phyloP scores from a whole-genome alignment of 148 eudicot species.

The Fagopyrum esculentum region DNA sequence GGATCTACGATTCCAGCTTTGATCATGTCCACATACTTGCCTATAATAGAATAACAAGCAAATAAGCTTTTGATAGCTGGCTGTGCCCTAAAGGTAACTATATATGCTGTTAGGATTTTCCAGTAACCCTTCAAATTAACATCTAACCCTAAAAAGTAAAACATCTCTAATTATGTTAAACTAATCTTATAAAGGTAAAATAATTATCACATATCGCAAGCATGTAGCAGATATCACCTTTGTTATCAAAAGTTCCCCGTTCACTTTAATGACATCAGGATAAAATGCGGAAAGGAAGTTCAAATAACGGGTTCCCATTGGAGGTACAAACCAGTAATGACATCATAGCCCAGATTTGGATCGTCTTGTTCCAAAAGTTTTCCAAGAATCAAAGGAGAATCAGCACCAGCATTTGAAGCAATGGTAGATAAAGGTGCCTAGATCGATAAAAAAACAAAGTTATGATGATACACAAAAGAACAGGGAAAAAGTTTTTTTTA shows the following conservation, averaged over 20 bases:
- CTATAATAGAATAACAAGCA: conserved; percentile 23
- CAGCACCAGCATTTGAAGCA: conserved; percentile 84
- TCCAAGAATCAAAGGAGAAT: conserved; percentile 71
- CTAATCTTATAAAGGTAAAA: no score
- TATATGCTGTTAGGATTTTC: no score
- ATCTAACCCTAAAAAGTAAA: no score
- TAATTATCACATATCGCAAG: no score
- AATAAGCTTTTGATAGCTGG: neutral
- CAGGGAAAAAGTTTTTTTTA: neutral
- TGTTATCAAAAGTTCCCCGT: neutral
- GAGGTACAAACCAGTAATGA: conserved; percentile 61
- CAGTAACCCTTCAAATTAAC: no score
- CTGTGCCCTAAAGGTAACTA: neutral
- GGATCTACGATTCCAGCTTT: conserved; percentile 91
- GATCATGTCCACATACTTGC: conserved; percentile 82
- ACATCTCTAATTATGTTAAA: no score
- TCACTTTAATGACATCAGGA: neutral
- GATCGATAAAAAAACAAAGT: conserved; percentile 8
- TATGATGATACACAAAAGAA: neutral
- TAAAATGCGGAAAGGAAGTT: neutral
- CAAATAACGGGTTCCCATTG: neutral
- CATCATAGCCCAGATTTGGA: conserved; percentile 73
- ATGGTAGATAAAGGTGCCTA: conserved; percentile 81
- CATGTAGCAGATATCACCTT: neutral
- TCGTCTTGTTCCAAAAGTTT: conserved; percentile 87